Evolutionary conservation across 192 early-diverging fungal species (phyloP).

Genomic region (Phycomyces nitens): DNA sequence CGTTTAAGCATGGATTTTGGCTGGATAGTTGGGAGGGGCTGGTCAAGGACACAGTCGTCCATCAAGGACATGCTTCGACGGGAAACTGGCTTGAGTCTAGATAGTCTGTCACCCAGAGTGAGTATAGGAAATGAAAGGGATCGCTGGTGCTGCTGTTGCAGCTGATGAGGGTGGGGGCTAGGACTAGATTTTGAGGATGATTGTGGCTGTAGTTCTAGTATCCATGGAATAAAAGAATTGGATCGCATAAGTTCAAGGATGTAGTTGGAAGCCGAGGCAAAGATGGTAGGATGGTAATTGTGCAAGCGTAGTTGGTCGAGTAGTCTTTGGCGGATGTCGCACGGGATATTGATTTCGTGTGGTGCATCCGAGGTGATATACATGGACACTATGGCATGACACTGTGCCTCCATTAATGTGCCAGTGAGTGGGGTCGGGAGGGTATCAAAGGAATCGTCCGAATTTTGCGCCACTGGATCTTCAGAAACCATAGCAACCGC

Average conservation of each 20-base stretch:
- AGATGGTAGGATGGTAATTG: slow-evolving; percentile 18
- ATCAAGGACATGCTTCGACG: no score
- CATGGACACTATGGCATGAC: slow-evolving; percentile 11
- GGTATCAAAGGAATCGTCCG: no score
- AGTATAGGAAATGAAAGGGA: no score
- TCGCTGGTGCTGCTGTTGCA: no score
- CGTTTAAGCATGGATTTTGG: no score
- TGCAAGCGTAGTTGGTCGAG: slow-evolving; percentile 11
- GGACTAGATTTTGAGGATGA: no score
- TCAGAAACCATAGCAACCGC: background rate
- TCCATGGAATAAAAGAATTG: slow-evolving; percentile 33
- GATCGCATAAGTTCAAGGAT: slow-evolving; percentile 32
- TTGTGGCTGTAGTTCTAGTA: background rate
- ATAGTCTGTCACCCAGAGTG: no score
- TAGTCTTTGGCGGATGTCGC: slow-evolving; percentile 30
- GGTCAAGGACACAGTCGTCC: no score
- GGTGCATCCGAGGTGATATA: slow-evolving; percentile 25
- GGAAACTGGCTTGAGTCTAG: no score
- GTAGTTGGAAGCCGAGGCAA: slow-evolving; percentile 15
- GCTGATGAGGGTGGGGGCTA: no score
- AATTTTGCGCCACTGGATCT: background rate
- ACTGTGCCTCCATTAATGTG: slow-evolving; percentile 3
- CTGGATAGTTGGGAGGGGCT: no score
- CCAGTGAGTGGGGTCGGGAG: background rate
- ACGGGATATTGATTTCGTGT: slow-evolving; percentile 35